Percentiles rank a stretch among this genome's conserved stretches.
Conservation (phyloP, 495 filamentous ascomycete genomes). For the Aspergillus funiculosus region DNA sequence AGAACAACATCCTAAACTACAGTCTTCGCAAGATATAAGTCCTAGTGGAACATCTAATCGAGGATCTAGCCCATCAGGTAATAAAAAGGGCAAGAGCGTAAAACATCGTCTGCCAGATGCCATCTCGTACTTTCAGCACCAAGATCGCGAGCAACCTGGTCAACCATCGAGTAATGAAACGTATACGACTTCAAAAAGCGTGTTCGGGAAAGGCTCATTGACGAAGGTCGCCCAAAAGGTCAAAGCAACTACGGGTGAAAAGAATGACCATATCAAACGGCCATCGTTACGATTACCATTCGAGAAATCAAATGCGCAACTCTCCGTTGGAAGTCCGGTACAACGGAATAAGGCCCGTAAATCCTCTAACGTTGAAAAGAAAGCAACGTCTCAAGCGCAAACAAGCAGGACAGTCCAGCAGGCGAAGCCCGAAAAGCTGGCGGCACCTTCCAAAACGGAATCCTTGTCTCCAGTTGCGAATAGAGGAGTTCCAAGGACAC, state of each 20-base stretch:
- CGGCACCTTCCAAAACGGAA: constrained; percentile 1
- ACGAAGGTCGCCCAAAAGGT: constrained; percentile 35
- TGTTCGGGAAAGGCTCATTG: constrained; percentile 27
- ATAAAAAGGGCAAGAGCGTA: background rate
- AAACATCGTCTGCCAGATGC: background rate
- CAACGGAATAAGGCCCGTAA: constrained; percentile 16
- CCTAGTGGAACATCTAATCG: too few relatives aligned
- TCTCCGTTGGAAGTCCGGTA: constrained; percentile 4
- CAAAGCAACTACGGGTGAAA: constrained; percentile 25
- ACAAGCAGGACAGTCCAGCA: constrained; percentile 11
- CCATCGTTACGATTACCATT: constrained; percentile 17
- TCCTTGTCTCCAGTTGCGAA: constrained; percentile 27
- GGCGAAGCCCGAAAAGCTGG: constrained; percentile 12
- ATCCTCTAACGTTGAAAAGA: constrained; percentile 21
- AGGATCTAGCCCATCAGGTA: background rate
- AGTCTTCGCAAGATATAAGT: too few relatives aligned
- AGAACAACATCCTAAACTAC: too few relatives aligned
- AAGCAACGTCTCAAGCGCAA: constrained; percentile 18
- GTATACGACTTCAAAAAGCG: constrained; percentile 11
- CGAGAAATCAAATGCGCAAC: constrained; percentile 12
- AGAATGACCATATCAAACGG: constrained; percentile 24
- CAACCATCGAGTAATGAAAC: too few relatives aligned
- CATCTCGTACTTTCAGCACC: too few relatives aligned
- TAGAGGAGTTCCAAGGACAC: constrained; percentile 37
- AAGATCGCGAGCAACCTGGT: too few relatives aligned